Percentiles rank a stretch among this genome's conserved stretches.
phyloP scores from a whole-genome alignment of 164 flowering plant genomes.

The Annona cherimola region DNA sequence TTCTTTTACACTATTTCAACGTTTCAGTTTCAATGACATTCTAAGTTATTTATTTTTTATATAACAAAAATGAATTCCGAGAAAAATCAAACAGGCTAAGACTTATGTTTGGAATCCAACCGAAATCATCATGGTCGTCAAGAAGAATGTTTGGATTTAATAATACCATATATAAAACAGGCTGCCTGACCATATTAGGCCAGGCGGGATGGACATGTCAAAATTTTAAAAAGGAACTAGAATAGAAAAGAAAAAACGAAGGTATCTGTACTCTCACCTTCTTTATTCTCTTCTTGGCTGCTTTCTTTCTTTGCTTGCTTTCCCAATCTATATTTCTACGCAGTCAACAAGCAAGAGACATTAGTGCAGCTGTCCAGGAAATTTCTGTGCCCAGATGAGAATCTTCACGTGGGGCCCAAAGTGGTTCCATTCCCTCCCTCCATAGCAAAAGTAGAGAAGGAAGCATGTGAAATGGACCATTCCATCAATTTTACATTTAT shows the following conservation, averaged over 20 bases:
- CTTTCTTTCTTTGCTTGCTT: slow-evolving; percentile 48
- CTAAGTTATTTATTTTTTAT: no score
- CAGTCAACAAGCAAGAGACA: background rate
- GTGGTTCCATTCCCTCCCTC: background rate
- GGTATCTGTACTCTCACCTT: slow-evolving; percentile 28
- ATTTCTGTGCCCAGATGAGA: background rate
- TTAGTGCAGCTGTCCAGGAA: background rate
- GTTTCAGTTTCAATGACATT: no score
- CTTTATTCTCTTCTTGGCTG: slow-evolving; percentile 34
- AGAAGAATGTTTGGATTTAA: background rate
- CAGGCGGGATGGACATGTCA: background rate
- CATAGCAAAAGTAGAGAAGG: background rate
- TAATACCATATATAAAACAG: background rate
- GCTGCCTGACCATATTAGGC: background rate
- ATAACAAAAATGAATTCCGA: no score
- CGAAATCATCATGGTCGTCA: no score
- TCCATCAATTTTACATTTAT: no score
- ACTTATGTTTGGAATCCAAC: no score
- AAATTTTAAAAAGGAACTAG: background rate
- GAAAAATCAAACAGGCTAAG: no score
- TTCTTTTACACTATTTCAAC: no score
- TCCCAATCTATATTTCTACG: slow-evolving; percentile 85
- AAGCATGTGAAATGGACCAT: background rate
- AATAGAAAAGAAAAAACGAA: background rate
- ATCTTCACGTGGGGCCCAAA: background rate